phyloP scores from a whole-genome alignment of 495 filamentous ascomycete genomes.

The Penicillium cataractarum region DNA sequence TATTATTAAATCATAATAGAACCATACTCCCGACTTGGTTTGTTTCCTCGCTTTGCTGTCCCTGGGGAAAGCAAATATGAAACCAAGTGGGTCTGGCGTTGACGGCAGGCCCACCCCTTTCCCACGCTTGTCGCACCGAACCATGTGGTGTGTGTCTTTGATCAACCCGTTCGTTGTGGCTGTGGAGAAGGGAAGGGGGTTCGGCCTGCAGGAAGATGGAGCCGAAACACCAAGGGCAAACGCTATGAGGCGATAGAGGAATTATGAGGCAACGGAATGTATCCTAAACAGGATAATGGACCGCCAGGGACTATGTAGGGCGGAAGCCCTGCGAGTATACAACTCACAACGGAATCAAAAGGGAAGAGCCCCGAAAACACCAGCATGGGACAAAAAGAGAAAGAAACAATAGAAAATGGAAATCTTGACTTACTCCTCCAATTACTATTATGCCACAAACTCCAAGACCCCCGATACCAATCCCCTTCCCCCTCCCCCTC shows the following conservation, averaged over 20 bases:
- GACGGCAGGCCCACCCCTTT: constrained; percentile 8
- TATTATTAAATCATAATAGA: constrained; percentile 6
- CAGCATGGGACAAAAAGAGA: background rate
- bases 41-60: background rate
- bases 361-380: too few relatives aligned
- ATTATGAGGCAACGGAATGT: constrained; percentile 2
- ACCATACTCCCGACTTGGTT: background rate
- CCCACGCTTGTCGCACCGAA: constrained; percentile 5
- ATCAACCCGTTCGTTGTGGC: background rate
- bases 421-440: constrained; percentile 56
- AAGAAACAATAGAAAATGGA: constrained; percentile 1
- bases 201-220: background rate
- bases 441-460: constrained; percentile 65
- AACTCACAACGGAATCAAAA: background rate
- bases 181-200: background rate
- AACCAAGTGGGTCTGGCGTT: constrained; percentile 7
- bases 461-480: constrained; percentile 58
- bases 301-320: background rate
- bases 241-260: background rate
- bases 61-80: constrained; percentile 10
- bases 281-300: background rate
- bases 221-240: background rate
- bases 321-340: background rate
- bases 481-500: constrained; percentile 54
- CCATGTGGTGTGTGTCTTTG: constrained; percentile 15